Evolutionary conservation across 768 basidiomycete species (phyloP), one percentile per base, ranked within the genome.

Genomic region (Leccinum subgranulosum): DNA sequence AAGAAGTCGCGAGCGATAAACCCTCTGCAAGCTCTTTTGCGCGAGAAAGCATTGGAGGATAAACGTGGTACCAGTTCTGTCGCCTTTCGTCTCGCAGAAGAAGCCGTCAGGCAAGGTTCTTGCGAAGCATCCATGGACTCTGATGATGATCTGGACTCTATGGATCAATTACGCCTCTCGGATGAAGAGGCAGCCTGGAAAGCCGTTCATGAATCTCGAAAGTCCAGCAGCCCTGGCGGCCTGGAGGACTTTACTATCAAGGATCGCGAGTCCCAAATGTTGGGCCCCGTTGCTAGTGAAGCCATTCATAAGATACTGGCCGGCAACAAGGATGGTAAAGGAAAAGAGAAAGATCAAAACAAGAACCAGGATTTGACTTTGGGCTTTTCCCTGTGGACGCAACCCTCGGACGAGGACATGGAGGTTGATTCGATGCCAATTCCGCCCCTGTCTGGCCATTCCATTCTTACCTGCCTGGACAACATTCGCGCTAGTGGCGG

Each of bases 11-110:
- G 12, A 21, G 64, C 68, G 11, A n/a, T n/a, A 31, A 81, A 84
- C 59, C 86, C 87, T 10, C 74, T 88, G 21, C 78, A 76, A 50
- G 77, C 73, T 2, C 76, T 87, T 29, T 66, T 86, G 39, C 81
- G 76, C 60, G 84, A 86, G 68, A 86, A 84, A 64, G 59, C 61
- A 17, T 45, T 64, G 25, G 63, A 64, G 46, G 61, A 73, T 6
- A 68, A 61, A 43, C 73, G 61, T 21, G 71, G 73, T 14, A 73
- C 75, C 27, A 78, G 77, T 45, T 69, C 49, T 14, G 70, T 76
- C 8, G 81, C 77, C 8, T 64, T 82, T 53, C 73, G 68, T 58
- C 77, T 67, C 14, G 84, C 83, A 14, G 82, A 84, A 60, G 69
- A 64, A 43, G 74, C 74, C 12, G 56, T 77, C 4, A 69, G 63